phyloP scores from a whole-genome alignment of 1,139 yeast species.

The Hyphopichia wangnamkhiaoensis region DNA sequence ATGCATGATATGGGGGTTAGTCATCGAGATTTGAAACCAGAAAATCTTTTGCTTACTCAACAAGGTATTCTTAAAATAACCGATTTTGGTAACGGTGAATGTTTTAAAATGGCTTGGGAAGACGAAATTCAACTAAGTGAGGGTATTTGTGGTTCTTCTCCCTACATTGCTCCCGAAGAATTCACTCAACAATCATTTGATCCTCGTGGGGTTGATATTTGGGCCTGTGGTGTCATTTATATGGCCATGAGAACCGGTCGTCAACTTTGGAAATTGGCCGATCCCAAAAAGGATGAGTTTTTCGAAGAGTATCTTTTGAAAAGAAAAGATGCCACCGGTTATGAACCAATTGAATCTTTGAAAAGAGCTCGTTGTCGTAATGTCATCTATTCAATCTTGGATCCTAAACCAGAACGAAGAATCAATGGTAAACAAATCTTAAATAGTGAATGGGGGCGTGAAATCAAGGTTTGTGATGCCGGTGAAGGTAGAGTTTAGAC shows the following conservation, averaged over 20 bases:
- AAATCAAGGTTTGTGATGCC: slow-evolving; percentile 74
- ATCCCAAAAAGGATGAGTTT: slow-evolving; percentile 73
- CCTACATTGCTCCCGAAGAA: slow-evolving; percentile 97
- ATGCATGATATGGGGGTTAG: slow-evolving; percentile 98
- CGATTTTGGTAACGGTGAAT: slow-evolving; percentile 95
- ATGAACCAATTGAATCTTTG: slow-evolving; percentile 83
- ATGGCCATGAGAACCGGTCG: slow-evolving; percentile 99
- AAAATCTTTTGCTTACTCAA: slow-evolving; percentile 78
- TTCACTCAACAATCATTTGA: slow-evolving; percentile 75
- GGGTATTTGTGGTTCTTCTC: slow-evolving; percentile 87
- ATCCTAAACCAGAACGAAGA: slow-evolving; percentile 85
- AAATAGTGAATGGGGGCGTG: slow-evolving; percentile 95
- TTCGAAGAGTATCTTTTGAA: slow-evolving; percentile 71
- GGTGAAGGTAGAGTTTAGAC: slow-evolving; percentile 36
- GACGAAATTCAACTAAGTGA: slow-evolving; percentile 76
- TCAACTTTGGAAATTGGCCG: slow-evolving; percentile 88
- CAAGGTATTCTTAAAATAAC: slow-evolving; percentile 84
- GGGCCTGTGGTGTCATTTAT: slow-evolving; percentile 97
- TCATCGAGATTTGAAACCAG: slow-evolving; percentile 94
- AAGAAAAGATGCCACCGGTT: slow-evolving; percentile 79
- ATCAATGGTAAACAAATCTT: slow-evolving; percentile 86
- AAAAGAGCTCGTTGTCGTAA: slow-evolving; percentile 86
- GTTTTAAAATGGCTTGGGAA: slow-evolving; percentile 98
- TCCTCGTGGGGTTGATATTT: slow-evolving; percentile 88
- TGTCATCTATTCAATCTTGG: slow-evolving; percentile 87